A percentile compares a stretch with the other conserved stretches of the same genome.
phyloP scores from a whole-genome alignment of 768 basidiomycete species.

The Leccinum subtestaceum region DNA sequence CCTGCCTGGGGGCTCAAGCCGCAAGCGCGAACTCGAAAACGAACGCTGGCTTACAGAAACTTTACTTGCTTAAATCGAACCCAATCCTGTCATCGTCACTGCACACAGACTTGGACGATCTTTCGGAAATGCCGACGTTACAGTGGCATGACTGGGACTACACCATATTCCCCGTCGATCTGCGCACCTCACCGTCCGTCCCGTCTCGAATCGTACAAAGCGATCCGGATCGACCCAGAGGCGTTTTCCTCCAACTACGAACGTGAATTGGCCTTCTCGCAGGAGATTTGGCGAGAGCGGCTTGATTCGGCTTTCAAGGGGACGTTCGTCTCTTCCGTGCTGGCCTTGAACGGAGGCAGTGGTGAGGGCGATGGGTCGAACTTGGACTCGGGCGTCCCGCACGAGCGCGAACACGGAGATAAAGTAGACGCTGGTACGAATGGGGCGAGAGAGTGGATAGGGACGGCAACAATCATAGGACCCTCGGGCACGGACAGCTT shows the following conservation, averaged over 20 bases:
- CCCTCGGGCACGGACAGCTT: conserved; percentile 13
- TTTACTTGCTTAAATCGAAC: neutral
- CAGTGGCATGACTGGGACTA: conserved; percentile 1
- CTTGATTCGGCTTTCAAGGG: conserved; percentile 13
- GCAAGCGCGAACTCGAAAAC: neutral
- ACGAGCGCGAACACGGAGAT: neutral
- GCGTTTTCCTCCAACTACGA: conserved; percentile 24
- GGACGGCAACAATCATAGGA: conserved; percentile 11
- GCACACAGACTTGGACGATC: neutral
- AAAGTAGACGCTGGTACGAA: neutral
- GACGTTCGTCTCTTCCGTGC: conserved; percentile 15
- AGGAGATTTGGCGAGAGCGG: conserved; percentile 23
- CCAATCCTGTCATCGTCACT: neutral
- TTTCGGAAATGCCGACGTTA: neutral
- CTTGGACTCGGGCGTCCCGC: neutral
- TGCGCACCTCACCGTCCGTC: conserved; percentile 8
- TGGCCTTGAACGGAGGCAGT: neutral
- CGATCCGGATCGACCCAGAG: conserved; percentile 20
- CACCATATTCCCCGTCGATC: conserved; percentile 17
- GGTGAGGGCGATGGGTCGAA: neutral
- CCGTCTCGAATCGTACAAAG: conserved; percentile 26
- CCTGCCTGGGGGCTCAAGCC: neutral
- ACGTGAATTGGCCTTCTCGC: conserved; percentile 20
- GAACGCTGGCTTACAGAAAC: neutral
- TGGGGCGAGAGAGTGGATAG: conserved; percentile 20